Base-by-base conservation (phyloP, 495 filamentous ascomycete species). In the Neurospora tetraspora region DNA sequence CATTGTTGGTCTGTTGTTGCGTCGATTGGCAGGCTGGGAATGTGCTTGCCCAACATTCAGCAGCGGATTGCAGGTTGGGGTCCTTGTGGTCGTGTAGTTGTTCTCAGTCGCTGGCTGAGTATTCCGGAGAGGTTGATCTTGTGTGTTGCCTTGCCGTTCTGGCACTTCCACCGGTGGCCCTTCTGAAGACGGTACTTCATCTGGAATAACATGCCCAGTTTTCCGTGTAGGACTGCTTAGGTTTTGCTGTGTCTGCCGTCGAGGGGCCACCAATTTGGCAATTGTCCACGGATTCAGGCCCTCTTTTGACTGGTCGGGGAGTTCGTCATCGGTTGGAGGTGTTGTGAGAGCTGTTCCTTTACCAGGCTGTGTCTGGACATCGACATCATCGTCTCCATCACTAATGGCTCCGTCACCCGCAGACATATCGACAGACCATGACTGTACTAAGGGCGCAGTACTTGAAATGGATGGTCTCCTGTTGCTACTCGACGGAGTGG, bases 261-360 rank as follows among this genome's bases (percentile, higher is more conserved):
- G 71, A 27, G n/a, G 71, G 14, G 47, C 71, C 18, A 20, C 38
- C 47, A 69, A 39, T 36, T 45, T 65, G 12, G 77, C 79, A 47
- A 78, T 75, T 1, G 76, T 73, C 76, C 78, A 81, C 18, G 78
- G 78, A 37, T 80, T 81, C 9, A 80, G 20, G 8, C 73, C 75
- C 43, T 77, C 74, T 38, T 71, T 53, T n/a, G 73, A 53, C n/a
- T 59, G 6, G 7, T 27, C 23, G 14, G 4, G 37, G 5, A 4
- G 27, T 18, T 23, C 34, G 5, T 38, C 38, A 42, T 70, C 69
- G 1, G 0, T 20, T 39, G 20, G 27, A 18, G 39, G n/a, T 1
- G 20, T 39, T 14, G 8, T 20, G 53, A 37, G 61, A n/a, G 68
- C n/a, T 3, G 70, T 3, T 4, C n/a, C 31, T 53, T n/a, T 40